Evolutionary conservation across 1,139 yeast species (phyloP).

Genomic region (Pneumocystis jirovecii): DNA sequence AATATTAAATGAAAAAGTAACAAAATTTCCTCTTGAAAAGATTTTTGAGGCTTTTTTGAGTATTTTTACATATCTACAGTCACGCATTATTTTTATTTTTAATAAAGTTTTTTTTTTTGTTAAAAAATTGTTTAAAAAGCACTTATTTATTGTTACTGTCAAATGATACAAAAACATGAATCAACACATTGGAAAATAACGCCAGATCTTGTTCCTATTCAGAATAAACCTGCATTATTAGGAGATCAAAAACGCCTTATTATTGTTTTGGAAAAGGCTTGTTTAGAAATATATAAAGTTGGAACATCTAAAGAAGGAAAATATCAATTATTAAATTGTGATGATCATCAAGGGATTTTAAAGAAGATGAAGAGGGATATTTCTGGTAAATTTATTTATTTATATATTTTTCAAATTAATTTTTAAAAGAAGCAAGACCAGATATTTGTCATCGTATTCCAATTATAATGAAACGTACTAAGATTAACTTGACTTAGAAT

Average conservation of each 20-base stretch:
- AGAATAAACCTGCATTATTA: constrained; percentile 25
- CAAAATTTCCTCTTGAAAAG: background rate
- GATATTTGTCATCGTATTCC: constrained; percentile 33
- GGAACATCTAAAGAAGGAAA: constrained; percentile 42
- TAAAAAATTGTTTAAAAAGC: background rate
- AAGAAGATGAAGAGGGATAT: constrained; percentile 95
- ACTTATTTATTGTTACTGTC: too few species aligned
- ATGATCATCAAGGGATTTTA: constrained; percentile 90
- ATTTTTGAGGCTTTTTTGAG: too few species aligned
- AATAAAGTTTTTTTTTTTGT: background rate
- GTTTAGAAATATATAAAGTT: constrained; percentile 85
- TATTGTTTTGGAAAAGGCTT: constrained; percentile 88
- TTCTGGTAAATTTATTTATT: constrained; percentile 33
- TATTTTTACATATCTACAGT: too few species aligned
- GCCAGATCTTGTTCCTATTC: background rate
- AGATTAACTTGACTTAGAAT: constrained; percentile 31
- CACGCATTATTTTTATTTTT: too few species aligned
- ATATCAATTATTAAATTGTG: constrained; percentile 85
- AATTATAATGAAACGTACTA: constrained; percentile 93
- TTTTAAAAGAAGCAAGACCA: background rate
- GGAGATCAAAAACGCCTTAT: constrained; percentile 40
- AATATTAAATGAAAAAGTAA: too few species aligned
- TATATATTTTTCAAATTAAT: background rate
- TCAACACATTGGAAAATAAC: background rate
- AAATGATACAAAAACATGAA: background rate